A percentile compares a stretch with the other conserved stretches of the same genome.
phyloP scores from a whole-genome alignment of 208 protist species.

The Phytomonas serpens region DNA sequence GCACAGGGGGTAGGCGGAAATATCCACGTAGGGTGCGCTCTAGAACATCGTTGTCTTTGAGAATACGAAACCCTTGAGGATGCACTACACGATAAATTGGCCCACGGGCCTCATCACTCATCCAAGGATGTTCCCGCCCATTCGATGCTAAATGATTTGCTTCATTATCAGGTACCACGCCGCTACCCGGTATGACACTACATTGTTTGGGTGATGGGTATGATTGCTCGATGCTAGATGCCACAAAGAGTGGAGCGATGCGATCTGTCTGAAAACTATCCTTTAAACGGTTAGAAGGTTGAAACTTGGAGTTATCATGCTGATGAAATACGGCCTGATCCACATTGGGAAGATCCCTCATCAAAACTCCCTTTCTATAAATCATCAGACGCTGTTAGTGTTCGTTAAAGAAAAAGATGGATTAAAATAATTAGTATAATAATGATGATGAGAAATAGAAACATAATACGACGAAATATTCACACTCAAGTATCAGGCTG shows the following conservation, averaged over 20 bases:
- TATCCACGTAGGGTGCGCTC: slow-evolving; percentile 80
- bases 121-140: background rate
- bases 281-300: background rate
- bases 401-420: background rate
- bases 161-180: background rate
- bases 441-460: background rate
- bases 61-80: slow-evolving; percentile 80
- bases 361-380: background rate
- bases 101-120: background rate
- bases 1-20: slow-evolving; percentile 79
- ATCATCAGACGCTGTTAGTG: background rate
- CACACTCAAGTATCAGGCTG: background rate
- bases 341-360: background rate
- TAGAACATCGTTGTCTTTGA: slow-evolving; percentile 58
- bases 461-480: background rate
- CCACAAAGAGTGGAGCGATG: background rate
- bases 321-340: background rate
- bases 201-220: background rate
- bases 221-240: background rate
- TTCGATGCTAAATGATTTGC: background rate
- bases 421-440: background rate
- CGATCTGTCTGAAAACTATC: background rate
- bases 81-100: slow-evolving; percentile 37
- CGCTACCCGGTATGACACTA: background rate
- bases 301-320: background rate